A percentile compares a stretch with the other conserved stretches of the same genome.
phyloP scores from a whole-genome alignment of 2,329 filamentous ascomycete species.

The Drechslerella coelobrocha region DNA sequence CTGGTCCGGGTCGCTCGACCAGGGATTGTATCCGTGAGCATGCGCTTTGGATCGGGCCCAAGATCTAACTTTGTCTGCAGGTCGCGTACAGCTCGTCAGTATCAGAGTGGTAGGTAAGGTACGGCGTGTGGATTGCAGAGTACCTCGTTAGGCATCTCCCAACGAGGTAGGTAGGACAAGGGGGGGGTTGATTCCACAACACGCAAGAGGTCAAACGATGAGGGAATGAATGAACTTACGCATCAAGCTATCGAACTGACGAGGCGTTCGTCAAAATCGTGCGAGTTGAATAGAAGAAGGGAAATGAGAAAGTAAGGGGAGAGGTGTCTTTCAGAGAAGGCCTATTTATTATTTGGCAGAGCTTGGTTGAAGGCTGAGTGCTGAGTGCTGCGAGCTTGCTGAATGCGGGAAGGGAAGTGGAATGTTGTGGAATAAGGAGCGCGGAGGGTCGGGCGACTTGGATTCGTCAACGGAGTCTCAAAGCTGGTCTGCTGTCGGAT shows the following conservation, averaged over 20 bases:
- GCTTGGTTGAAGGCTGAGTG: not conserved
- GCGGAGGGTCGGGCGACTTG: not conserved
- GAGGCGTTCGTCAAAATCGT: constrained; percentile 47
- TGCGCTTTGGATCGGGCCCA: constrained; percentile 52
- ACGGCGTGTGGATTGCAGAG: too few relatives aligned
- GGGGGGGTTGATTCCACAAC: too few relatives aligned
- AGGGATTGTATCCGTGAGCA: constrained; percentile 52
- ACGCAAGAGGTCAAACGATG: not conserved
- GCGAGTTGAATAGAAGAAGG: not conserved
- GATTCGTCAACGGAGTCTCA: not conserved
- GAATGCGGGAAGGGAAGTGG: not conserved
- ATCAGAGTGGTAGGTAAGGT: not conserved
- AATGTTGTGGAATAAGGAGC: not conserved
- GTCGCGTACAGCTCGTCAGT: not conserved
- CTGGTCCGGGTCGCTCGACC: constrained; percentile 47
- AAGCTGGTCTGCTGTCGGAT: not conserved
- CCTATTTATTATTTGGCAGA: not conserved
- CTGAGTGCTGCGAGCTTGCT: too few relatives aligned
- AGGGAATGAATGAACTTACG: constrained; percentile 29
- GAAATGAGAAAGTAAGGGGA: constrained; percentile 1
- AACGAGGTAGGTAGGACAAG: too few relatives aligned
- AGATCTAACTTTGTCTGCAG: constrained; percentile 51
- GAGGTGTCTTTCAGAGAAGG: not conserved
- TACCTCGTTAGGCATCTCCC: too few relatives aligned
- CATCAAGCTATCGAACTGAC: constrained; percentile 51